Evolutionary conservation across 495 filamentous ascomycete genomes (phyloP).

Genomic region (Aspergillus sparsus): DNA sequence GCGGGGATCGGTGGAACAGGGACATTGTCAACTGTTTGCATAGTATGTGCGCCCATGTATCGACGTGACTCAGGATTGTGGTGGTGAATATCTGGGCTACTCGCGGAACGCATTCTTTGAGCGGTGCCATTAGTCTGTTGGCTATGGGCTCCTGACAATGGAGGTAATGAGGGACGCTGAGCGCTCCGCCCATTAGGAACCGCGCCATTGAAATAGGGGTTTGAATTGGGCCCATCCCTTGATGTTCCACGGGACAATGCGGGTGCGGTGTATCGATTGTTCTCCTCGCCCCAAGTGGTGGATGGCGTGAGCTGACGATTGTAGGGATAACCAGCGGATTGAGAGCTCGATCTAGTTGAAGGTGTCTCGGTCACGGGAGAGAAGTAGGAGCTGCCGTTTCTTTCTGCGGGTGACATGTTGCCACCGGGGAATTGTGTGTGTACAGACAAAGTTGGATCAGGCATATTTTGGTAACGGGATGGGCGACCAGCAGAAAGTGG

Average conservation of each 20-base stretch:
- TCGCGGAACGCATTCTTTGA: conserved; percentile 67
- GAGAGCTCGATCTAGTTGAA: conserved; percentile 81
- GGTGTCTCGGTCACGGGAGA: conserved; percentile 86
- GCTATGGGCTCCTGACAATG: conserved; percentile 60
- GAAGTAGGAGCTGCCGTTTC: conserved; percentile 78
- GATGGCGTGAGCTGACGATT: conserved; percentile 67
- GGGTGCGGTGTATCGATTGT: conserved; percentile 82
- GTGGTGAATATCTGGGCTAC: conserved; percentile 67
- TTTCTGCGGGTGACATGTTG: conserved; percentile 53
- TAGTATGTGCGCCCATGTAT: conserved; percentile 56
- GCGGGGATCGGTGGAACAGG: conserved; percentile 64
- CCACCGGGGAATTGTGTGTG: conserved; percentile 66
- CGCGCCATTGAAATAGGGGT: conserved; percentile 52
- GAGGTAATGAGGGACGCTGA: conserved; percentile 80
- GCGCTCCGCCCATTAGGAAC: conserved; percentile 62
- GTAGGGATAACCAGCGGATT: conserved; percentile 70
- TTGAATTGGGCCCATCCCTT: conserved; percentile 67
- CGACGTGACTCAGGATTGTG: conserved; percentile 49
- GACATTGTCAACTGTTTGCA: conserved; percentile 68
- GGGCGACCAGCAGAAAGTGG: conserved; percentile 54
- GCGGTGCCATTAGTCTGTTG: conserved; percentile 55
- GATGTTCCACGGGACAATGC: conserved; percentile 78
- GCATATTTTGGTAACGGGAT: conserved; percentile 63
- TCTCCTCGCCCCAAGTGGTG: conserved; percentile 64
- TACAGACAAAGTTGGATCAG: conserved; percentile 64